Evolutionary conservation across 768 basidiomycete genomes (phyloP).

Genomic region (Phylloporus rhodoxanthus): DNA sequence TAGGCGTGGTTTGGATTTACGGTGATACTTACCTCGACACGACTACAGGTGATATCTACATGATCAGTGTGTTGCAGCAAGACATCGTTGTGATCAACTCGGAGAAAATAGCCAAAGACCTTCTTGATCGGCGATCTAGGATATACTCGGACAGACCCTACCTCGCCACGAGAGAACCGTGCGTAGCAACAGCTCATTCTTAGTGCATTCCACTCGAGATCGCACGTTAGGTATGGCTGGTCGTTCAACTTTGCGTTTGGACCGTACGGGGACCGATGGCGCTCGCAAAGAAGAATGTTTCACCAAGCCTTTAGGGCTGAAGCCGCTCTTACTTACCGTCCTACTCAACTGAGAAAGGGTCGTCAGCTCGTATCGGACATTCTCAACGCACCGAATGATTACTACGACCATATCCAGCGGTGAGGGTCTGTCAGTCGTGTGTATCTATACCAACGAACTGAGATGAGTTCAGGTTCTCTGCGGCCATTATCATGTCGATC

Average conservation of each 20-base stretch:
- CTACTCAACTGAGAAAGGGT: slow-evolving; percentile 16
- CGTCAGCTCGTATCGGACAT: background rate
- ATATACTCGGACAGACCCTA: background rate
- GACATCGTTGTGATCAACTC: background rate
- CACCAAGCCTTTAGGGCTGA: slow-evolving; percentile 23
- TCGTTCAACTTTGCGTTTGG: slow-evolving; percentile 14
- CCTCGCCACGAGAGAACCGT: background rate
- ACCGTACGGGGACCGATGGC: slow-evolving; percentile 21
- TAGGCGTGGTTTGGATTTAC: background rate
- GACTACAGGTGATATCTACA: background rate
- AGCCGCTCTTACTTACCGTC: slow-evolving; percentile 6
- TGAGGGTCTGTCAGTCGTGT: background rate
- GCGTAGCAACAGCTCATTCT: background rate
- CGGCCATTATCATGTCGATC: slow-evolving; percentile 35
- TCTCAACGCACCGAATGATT: background rate
- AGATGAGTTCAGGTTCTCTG: slow-evolving; percentile 24
- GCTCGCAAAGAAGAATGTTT: slow-evolving; percentile 18
- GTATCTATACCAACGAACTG: background rate
- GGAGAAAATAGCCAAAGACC: background rate
- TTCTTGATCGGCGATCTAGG: background rate
- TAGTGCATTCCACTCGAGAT: background rate
- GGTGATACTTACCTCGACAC: background rate
- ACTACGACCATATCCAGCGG: slow-evolving; percentile 13
- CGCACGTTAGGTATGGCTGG: slow-evolving; percentile 16
- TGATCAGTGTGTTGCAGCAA: background rate